Conservation (phyloP, 75 land plant genomes). For the Sequoiadendron giganteum region DNA sequence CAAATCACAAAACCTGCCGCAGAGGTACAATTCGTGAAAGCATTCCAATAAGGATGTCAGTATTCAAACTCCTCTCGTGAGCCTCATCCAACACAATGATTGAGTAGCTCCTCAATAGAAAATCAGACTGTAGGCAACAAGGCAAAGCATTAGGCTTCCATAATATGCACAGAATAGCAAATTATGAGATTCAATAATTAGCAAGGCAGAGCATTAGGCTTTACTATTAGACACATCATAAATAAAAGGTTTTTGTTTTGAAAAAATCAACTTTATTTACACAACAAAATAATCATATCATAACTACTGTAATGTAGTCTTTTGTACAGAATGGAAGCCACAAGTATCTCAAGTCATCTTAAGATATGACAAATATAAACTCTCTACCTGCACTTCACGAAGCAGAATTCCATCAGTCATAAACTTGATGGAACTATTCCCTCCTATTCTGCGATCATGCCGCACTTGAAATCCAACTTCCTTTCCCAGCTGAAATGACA, state of each 20-base stretch:
- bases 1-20: slow-evolving; percentile 58
- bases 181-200: too few relatives aligned
- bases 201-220: slow-evolving; percentile 6
- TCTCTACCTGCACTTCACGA: slow-evolving; percentile 85
- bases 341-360: not conserved
- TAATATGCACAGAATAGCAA: not conserved
- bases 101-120: slow-evolving; percentile 78
- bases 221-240: not conserved
- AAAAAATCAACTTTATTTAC: not conserved
- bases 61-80: slow-evolving; percentile 97
- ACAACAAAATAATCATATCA: not conserved
- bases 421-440: slow-evolving; percentile 81
- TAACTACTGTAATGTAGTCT: not conserved
- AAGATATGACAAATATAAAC: not conserved
- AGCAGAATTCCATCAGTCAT: slow-evolving; percentile 99
- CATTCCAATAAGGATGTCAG: slow-evolving; percentile 97
- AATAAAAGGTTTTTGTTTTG: not conserved
- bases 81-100: slow-evolving; percentile 95
- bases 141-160: slow-evolving; percentile 10
- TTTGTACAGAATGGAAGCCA: not conserved
- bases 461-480: slow-evolving; percentile 99
- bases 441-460: slow-evolving; percentile 82
- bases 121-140: slow-evolving; percentile 68
- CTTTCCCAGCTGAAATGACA: slow-evolving; percentile 83
- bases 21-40: slow-evolving; percentile 77